These are phyloP conservation scores for Phoma sp. DNA, from an alignment of 2,329 filamentous ascomycete genomes.

Conservation along the genomic window DNA sequence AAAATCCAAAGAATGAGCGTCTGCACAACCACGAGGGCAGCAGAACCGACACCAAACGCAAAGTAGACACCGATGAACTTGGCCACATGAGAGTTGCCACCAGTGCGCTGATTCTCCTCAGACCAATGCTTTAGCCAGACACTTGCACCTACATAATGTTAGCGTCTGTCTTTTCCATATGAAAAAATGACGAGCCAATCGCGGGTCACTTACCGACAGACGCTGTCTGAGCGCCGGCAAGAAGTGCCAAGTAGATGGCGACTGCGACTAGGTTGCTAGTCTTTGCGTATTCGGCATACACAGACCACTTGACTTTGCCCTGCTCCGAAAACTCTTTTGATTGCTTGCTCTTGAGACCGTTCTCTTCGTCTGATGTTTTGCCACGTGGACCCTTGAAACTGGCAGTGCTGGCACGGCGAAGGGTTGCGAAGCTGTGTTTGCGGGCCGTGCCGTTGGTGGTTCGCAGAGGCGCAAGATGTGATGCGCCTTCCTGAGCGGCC, in stretches of 20 bases:
- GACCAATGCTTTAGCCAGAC: slow-evolving; percentile 96
- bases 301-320: slow-evolving; percentile 97
- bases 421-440: slow-evolving; percentile 73
- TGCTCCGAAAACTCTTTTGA: slow-evolving; percentile 88
- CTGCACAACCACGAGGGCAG: slow-evolving; percentile 84
- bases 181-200: slow-evolving; percentile 31
- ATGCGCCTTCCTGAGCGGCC: slow-evolving; percentile 71
- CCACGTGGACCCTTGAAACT: slow-evolving; percentile 87
- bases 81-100: slow-evolving; percentile 76
- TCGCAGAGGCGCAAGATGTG: slow-evolving; percentile 76
- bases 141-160: slow-evolving; percentile 66
- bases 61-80: slow-evolving; percentile 97
- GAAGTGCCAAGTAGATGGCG: slow-evolving; percentile 74
- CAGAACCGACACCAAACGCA: slow-evolving; percentile 86
- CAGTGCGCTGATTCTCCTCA: slow-evolving; percentile 72
- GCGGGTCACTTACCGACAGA: slow-evolving; percentile 69
- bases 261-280: slow-evolving; percentile 91
- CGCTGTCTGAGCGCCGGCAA: slow-evolving; percentile 80
- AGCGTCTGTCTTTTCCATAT: slow-evolving; percentile 27
- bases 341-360: slow-evolving; percentile 78
- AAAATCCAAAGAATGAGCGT: slow-evolving; percentile 98
- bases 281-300: slow-evolving; percentile 93
- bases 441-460: slow-evolving; percentile 63
- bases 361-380: slow-evolving; percentile 84
- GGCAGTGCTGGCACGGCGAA: slow-evolving; percentile 88